Conservation (phyloP, 306 rosid genomes). For the Corylus americana region DNA sequence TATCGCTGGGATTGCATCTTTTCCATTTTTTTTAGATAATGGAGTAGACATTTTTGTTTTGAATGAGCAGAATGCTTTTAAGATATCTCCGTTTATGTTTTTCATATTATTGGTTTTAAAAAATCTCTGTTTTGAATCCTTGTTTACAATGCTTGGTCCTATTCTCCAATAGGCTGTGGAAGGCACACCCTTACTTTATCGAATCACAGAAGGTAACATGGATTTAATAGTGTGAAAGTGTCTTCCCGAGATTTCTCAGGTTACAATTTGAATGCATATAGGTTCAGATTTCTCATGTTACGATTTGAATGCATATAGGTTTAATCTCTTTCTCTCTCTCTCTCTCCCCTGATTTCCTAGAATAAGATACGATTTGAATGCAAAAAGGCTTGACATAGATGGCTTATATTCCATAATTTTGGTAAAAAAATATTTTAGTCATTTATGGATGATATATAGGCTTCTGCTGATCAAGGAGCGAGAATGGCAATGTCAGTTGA, state of each 20-base stretch:
- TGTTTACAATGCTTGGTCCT: not conserved
- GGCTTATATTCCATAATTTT: slow-evolving; percentile 8
- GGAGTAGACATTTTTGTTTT: not conserved
- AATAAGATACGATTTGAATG: not conserved
- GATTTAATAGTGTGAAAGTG: not conserved
- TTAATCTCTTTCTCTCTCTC: not conserved
- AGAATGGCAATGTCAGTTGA: slow-evolving; percentile 78
- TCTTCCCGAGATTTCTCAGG: not conserved
- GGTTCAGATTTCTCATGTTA: not conserved
- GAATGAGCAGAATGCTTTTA: not conserved
- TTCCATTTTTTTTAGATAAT: not conserved
- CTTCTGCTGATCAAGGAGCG: slow-evolving; percentile 74
- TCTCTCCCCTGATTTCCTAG: not conserved
- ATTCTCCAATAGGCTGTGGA: not conserved
- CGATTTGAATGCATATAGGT: not conserved
- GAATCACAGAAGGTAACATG: not conserved
- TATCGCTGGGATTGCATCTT: not conserved
- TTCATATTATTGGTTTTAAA: not conserved
- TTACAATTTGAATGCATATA: not conserved
- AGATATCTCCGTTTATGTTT: not conserved
- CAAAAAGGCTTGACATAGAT: not conserved
- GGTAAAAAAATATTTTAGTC: not conserved
- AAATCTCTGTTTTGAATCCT: not conserved
- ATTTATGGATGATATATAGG: slow-evolving; percentile 49
- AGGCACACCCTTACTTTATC: not conserved